phyloP scores from a whole-genome alignment of 2,329 filamentous ascomycete species.

The Pseudogymnoascus sp. region DNA sequence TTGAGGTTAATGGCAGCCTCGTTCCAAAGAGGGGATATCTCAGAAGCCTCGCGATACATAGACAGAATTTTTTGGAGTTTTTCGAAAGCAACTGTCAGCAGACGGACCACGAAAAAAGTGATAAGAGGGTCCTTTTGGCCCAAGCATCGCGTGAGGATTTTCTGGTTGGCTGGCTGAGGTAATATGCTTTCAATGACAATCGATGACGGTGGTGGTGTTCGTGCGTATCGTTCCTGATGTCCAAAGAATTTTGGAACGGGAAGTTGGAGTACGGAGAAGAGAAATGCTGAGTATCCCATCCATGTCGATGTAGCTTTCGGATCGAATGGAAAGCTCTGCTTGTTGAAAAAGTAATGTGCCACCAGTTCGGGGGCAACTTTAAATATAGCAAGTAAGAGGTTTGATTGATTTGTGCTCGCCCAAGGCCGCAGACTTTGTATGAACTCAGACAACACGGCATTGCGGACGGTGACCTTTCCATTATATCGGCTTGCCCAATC shows the following conservation, averaged over 20 bases:
- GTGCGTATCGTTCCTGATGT: slow-evolving; percentile 50
- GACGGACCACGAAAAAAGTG: slow-evolving; percentile 73
- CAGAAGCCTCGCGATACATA: slow-evolving; percentile 35
- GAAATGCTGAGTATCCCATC: slow-evolving; percentile 85
- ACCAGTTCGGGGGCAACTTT: slow-evolving; percentile 74
- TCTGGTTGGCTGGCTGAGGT: slow-evolving; percentile 72
- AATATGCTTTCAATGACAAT: slow-evolving; percentile 80
- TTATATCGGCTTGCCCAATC: slow-evolving; percentile 61
- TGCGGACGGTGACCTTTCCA: slow-evolving; percentile 64
- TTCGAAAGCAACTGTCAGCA: slow-evolving; percentile 68
- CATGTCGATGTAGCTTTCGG: slow-evolving; percentile 88
- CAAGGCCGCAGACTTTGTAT: slow-evolving; percentile 74
- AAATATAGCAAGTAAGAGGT: slow-evolving; percentile 75
- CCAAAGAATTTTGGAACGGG: slow-evolving; percentile 67
- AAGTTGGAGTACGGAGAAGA: slow-evolving; percentile 73
- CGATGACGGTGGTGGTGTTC: slow-evolving; percentile 66
- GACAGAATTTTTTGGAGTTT: slow-evolving; percentile 53
- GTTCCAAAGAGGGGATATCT: slow-evolving; percentile 49
- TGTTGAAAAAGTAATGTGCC: slow-evolving; percentile 76
- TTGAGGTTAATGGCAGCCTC: slow-evolving; percentile 60
- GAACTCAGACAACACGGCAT: slow-evolving; percentile 71
- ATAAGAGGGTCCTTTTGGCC: slow-evolving; percentile 70
- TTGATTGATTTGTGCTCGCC: slow-evolving; percentile 69
- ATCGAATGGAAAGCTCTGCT: slow-evolving; percentile 74
- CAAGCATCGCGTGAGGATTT: slow-evolving; percentile 69